Evolutionary conservation across 208 protist genomes (phyloP), one percentile per base, ranked within the genome.

Genomic region (Porcisia hertigi): DNA sequence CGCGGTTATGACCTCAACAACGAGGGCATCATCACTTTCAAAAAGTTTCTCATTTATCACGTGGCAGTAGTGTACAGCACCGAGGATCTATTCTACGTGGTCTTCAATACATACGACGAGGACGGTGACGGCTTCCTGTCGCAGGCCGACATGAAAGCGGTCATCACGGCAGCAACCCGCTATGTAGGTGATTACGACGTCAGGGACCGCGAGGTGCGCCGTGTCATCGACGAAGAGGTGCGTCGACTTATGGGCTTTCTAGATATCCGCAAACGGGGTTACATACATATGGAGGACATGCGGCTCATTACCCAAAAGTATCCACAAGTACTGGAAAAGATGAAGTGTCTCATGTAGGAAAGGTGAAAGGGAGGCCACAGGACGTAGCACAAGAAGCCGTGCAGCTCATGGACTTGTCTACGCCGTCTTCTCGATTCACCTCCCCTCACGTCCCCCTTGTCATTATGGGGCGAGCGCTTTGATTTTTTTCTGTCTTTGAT

Each of bases 31-130:
- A 97, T 97, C 75, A 92, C 92, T 30, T 97, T 97, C 80, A 91
- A 93, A 60, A 92, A 97, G 75, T 97, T 95, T 79, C 73, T 97
- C 6, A 83, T 93, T 0, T 97, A 96, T 79, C 94, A 97, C 71
- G 76, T 96, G 12, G 94, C 92, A 1, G 85, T 97, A 14, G 85
- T 96, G 53, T 96, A 95, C 86, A 93, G 85, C 75, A 96, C 92
- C 30, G 92, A 97, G 76, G 94, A 97, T 59, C 82, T 97, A 20
- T 95, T 96, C 73, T 80, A 88, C 57, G 86, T 98, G 49, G 86
- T 97, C 43, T 98, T 98, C 79, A 91, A 92, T 69, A 88, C 95
- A 25, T 99, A 98, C 84, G 97, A 99, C 85, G 84, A 90, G n/a
- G 92, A 98, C 77, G 87, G 90, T 12, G 91, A 97, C 62, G 96